Percentiles rank a stretch among this genome's conserved stretches.
phyloP scores from a whole-genome alignment of 495 filamentous ascomycete species.

The Viridothelium virens region DNA sequence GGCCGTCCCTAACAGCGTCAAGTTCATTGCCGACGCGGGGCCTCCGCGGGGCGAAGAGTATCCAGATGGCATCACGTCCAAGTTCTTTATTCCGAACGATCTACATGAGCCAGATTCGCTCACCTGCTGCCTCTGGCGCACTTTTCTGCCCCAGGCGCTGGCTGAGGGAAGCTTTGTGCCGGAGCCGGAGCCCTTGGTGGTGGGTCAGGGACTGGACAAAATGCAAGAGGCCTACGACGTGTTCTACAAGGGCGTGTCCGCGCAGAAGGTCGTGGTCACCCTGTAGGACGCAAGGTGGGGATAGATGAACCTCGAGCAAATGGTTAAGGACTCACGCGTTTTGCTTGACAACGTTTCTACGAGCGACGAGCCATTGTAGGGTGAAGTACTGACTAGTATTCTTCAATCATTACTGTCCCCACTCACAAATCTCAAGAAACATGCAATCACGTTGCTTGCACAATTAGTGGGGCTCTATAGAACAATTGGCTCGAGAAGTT shows the following conservation, averaged over 20 bases:
- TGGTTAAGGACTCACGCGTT: too few relatives aligned
- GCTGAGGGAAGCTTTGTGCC: constrained; percentile 19
- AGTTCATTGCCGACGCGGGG: constrained; percentile 32
- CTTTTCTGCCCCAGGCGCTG: constrained; percentile 28
- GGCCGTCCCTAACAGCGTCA: constrained; percentile 34
- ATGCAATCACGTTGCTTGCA: too few relatives aligned
- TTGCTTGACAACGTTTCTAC: too few relatives aligned
- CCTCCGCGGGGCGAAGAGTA: constrained; percentile 32
- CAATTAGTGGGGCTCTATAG: too few relatives aligned
- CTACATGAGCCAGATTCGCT: neutral
- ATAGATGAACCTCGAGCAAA: too few relatives aligned
- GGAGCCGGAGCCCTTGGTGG: constrained; percentile 25
- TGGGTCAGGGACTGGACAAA: constrained; percentile 24
- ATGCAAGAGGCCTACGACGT: constrained; percentile 33
- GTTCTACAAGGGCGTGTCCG: constrained; percentile 34
- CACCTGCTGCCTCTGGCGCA: constrained; percentile 17
- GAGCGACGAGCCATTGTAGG: too few relatives aligned
- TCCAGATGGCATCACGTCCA: constrained; percentile 34
- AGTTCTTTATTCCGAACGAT: constrained; percentile 27
- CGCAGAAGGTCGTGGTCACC: constrained; percentile 31
- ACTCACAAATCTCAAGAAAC: too few relatives aligned
- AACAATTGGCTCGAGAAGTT: too few relatives aligned
- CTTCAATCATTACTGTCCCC: too few relatives aligned
- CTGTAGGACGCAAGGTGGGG: constrained; percentile 20
- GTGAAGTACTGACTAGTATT: too few relatives aligned